Base-by-base conservation (phyloP, 371 early-diverging fungal species). In the Nematocida homosporus region DNA sequence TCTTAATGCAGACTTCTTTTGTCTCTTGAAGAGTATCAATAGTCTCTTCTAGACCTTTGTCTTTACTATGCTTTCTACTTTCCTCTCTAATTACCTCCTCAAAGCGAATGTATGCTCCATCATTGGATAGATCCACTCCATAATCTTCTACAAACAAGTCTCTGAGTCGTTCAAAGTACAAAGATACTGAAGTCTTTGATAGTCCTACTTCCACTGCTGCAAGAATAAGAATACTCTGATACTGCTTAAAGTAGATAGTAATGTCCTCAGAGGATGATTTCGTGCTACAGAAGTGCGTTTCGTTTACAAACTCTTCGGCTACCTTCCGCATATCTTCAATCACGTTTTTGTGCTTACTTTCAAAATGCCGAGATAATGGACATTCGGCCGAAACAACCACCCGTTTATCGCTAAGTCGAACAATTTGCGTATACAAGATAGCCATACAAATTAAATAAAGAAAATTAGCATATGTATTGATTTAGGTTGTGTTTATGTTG, bases 281-380 rank as follows among this genome's bases (percentile, higher is more conserved):
- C n/a, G 75, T 72, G 37, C 61, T 72, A 55, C 75, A 72, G 63
- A 72, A 72, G 34, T 72, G 59, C 47, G 75, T 72, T 72, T 72
- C 75, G 23, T 59, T 51, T 40, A 53, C 69, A 38, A 60, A 72
- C 25, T 23, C 40, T 18, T 48, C 75, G 2, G 50, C 30, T 4
- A 72, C 63, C 5, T 59, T 40, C 2, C 53, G 18, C 53, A 72
- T 59, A 13, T 72, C 75, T 18, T 61, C 50, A 16, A 72, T n/a
- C 13, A 51, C 52, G 13, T 47, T 72, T n/a, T 20, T 59, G 61
- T 72, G 75, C 37, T 30, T 42, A 30, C 27, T 72, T 30, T 72
- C 75, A 63, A 72, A 72, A 3, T 72, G 60, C 40, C 60, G 60
- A 20, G 75, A 72, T 10, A 72, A 32, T 18, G 63, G 61, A 27